phyloP scores from a whole-genome alignment of 2,329 filamentous ascomycete genomes.

The Chaetomium strumarium region DNA sequence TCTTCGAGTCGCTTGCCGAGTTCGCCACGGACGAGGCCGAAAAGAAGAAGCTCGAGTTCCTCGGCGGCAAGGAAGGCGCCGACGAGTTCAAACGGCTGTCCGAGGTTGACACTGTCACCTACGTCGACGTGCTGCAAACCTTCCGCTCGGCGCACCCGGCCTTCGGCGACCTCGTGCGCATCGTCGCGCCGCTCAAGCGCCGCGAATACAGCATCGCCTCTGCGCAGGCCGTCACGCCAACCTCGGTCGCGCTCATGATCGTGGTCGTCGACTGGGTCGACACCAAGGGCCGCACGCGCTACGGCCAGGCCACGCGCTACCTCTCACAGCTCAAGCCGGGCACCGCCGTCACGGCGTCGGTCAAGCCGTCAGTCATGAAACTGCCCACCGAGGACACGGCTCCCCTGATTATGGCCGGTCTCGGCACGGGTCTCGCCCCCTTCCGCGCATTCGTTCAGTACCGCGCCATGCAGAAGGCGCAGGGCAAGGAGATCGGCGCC shows the following conservation, averaged over 20 bases:
- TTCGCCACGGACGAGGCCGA: slow-evolving; percentile 79
- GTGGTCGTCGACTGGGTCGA: slow-evolving; percentile 97
- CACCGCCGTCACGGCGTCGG: slow-evolving; percentile 76
- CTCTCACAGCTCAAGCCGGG: slow-evolving; percentile 71
- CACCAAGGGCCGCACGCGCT: slow-evolving; percentile 76
- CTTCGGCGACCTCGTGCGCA: slow-evolving; percentile 82
- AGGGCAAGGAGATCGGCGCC: slow-evolving; percentile 88
- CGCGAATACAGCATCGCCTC: slow-evolving; percentile 99
- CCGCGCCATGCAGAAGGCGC: slow-evolving; percentile 95
- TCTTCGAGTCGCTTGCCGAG: slow-evolving; percentile 88
- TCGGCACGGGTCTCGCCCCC: slow-evolving; percentile 96
- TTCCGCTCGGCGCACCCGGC: slow-evolving; percentile 82
- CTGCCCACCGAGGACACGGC: slow-evolving; percentile 81
- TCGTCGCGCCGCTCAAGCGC: slow-evolving; percentile 88
- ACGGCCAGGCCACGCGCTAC: slow-evolving; percentile 89
- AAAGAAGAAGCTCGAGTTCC: slow-evolving; percentile 69
- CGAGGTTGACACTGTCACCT: slow-evolving; percentile 88
- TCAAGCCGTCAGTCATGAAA: slow-evolving; percentile 99
- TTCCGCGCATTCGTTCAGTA: slow-evolving; percentile 99
- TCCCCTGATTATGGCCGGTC: slow-evolving; percentile 96
- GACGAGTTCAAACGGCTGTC: slow-evolving; percentile 87
- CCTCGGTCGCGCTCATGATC: slow-evolving; percentile 87
- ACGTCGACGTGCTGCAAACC: slow-evolving; percentile 82
- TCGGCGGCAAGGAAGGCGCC: slow-evolving; percentile 73
- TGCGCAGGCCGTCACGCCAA: slow-evolving; percentile 88